These are phyloP conservation scores for Acanthamoeba castellanii DNA, from an alignment of 208 protist species.

Conservation along the genomic window DNA sequence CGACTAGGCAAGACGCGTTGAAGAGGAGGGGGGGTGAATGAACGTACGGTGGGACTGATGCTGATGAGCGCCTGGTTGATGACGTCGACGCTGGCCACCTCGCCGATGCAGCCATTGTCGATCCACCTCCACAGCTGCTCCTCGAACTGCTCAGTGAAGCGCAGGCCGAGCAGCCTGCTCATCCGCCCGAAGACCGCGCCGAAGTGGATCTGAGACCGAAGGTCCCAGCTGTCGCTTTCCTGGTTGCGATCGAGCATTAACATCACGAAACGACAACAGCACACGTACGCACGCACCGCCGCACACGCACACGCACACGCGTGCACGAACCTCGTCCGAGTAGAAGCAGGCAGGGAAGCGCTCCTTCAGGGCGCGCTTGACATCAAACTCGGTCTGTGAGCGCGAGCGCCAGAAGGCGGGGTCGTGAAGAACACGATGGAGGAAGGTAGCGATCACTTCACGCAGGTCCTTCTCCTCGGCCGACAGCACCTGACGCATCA, in stretches of 20 bases:
- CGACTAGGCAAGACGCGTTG: too few species aligned
- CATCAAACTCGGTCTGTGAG: not conserved
- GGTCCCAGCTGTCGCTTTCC: not conserved
- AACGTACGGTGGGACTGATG: not conserved
- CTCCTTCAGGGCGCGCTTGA: not conserved
- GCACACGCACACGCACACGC: not conserved
- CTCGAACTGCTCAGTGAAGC: constrained; percentile 40
- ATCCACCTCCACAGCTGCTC: constrained; percentile 36
- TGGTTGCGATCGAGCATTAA: not conserved
- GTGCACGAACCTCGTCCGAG: not conserved
- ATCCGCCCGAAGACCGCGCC: constrained; percentile 36
- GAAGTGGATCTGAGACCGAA: not conserved
- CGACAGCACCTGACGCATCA: not conserved
- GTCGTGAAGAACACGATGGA: not conserved
- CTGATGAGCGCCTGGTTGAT: not conserved
- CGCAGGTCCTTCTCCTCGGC: not conserved
- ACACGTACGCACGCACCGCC: not conserved
- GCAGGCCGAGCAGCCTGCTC: not conserved
- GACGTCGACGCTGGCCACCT: not conserved
- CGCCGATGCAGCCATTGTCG: not conserved
- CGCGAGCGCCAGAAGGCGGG: not conserved
- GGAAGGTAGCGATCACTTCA: not conserved
- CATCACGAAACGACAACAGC: not conserved
- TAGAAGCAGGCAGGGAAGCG: constrained; percentile 14
- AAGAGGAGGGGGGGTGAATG: not conserved